Conservation (phyloP, 345 rosid genomes). For the Rhizophora mangle region DNA sequence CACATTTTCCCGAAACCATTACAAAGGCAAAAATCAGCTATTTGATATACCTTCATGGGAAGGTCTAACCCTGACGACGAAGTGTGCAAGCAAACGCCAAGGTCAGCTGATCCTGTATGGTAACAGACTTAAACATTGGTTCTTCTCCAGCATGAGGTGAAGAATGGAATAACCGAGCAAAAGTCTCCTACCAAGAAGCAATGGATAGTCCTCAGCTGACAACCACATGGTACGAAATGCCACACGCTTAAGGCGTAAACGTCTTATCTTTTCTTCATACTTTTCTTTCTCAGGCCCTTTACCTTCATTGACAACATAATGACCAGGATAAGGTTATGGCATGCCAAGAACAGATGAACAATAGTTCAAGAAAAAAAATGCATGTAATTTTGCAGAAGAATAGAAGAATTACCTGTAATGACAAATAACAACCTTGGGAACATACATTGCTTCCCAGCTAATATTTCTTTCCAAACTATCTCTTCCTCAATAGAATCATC, state of each 20-base stretch:
- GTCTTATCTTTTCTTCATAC: constrained; percentile 79
- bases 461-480: constrained; percentile 47
- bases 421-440: constrained; percentile 81
- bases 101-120: constrained; percentile 74
- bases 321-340: constrained; percentile 6
- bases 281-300: constrained; percentile 92
- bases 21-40: background rate
- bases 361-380: background rate
- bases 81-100: constrained; percentile 95
- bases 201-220: constrained; percentile 90
- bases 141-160: background rate
- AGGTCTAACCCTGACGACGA: constrained; percentile 97
- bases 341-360: background rate
- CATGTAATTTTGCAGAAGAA: constrained; percentile 1
- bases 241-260: constrained; percentile 69
- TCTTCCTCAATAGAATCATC: constrained; percentile 45
- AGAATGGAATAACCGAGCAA: background rate
- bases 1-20: background rate
- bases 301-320: constrained; percentile 42
- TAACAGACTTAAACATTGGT: constrained; percentile 7
- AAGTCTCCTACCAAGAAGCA: constrained; percentile 60
- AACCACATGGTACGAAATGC: constrained; percentile 98
- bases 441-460: constrained; percentile 41
- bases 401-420: constrained; percentile 64
- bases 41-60: constrained; percentile 73